Conservation (phyloP, 345 rosid genomes). For the Lagerstroemia speciosa region DNA sequence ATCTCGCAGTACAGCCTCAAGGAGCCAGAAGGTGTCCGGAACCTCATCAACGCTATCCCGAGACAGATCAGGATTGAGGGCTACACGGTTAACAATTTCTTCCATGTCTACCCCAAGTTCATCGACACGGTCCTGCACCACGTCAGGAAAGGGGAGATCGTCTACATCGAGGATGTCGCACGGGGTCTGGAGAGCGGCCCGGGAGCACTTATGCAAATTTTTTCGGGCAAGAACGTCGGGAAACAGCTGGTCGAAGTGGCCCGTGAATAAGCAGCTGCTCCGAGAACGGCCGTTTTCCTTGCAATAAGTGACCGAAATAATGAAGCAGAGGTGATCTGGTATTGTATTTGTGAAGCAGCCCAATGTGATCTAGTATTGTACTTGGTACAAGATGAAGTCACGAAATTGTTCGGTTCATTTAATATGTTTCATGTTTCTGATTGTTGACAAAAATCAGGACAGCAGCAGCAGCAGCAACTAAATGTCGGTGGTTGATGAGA, state of each 20-base stretch:
- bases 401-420: too few relatives aligned
- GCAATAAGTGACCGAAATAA: too few relatives aligned
- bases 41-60: constrained; percentile 5
- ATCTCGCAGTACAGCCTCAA: constrained; percentile 22
- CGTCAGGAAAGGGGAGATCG: constrained; percentile 17
- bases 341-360: too few relatives aligned
- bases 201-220: constrained; percentile 20
- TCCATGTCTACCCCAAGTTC: constrained; percentile 12
- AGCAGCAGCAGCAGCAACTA: too few relatives aligned
- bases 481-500: too few relatives aligned
- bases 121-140: constrained; percentile 20
- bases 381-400: too few relatives aligned
- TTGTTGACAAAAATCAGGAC: too few relatives aligned
- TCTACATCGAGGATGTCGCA: constrained; percentile 15
- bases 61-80: constrained; percentile 16
- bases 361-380: too few relatives aligned
- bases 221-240: constrained; percentile 18
- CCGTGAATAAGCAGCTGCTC: too few relatives aligned
- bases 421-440: too few relatives aligned
- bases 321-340: too few relatives aligned
- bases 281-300: too few relatives aligned
- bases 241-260: constrained; percentile 16
- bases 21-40: constrained; percentile 10
- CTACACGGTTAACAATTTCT: neutral
- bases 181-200: constrained; percentile 10